Base-by-base conservation (phyloP, 2,329 filamentous ascomycete species). In the Verticillium longisporum region DNA sequence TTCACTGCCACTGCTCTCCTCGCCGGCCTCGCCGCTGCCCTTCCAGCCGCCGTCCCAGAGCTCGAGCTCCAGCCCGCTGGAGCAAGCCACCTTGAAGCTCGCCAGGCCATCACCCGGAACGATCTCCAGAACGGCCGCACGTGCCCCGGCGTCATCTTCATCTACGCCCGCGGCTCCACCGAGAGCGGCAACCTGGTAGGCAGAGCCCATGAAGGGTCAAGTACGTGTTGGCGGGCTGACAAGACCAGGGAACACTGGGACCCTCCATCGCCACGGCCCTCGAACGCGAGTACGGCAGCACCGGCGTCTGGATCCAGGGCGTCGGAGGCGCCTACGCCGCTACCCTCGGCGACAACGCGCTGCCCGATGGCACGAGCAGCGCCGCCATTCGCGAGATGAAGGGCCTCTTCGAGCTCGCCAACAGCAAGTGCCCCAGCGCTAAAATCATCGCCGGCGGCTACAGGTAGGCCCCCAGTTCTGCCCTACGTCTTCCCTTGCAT, bases 261-360 rank as follows among this genome's bases (percentile, higher is more conserved):
- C 69, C 71, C 10, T 56, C 45, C 4, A 63, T 73, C 14, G 71
- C 67, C 9, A 61, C 61, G 5, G 69, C 61, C 34, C 68, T 77
- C 1, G 68, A 71, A 50, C 50, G 54, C 15, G 58, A 60, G 21
- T 71, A 69, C 36, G 68, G 69, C 56, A 57, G 56, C 5, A 33
- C 18, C 18, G 64, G 67, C 18, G 62, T 77, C 60, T 75, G 73
- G 73, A 72, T 78, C 31, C 78, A 80, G 64, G 78, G 78, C 13
- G 75, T 80, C 21, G 73, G 73, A 4, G 69, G 69, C 41, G 62
- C 67, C 2, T 80, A 80, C 67, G 67, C 61, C 0, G 77, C 75
- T 0, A 62, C 62, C 0, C 45, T 78, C 0, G 58, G 64, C 1
- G 68, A 70, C 33, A 77, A 77, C 61, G 63, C 69, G 32, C 66